A percentile compares a stretch with the other conserved stretches of the same genome.
phyloP scores from a whole-genome alignment of 352 stramenopile genomes.

The Phytophthora tentaculata region DNA sequence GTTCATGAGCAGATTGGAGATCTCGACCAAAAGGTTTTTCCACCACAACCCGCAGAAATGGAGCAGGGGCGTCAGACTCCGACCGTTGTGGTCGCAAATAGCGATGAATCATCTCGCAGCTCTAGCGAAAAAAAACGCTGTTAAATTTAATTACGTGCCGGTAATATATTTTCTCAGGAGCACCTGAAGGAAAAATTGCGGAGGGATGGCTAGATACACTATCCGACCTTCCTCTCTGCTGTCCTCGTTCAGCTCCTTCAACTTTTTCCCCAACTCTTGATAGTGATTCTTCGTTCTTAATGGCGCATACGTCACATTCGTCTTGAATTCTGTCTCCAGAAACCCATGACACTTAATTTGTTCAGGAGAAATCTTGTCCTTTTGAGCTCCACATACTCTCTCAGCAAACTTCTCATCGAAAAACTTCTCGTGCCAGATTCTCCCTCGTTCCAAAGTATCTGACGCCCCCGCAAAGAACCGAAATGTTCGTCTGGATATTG shows the following conservation, averaged over 20 bases:
- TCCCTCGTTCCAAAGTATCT: constrained; percentile 31
- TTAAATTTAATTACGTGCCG: too few species aligned
- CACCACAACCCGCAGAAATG: constrained; percentile 76
- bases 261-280: constrained; percentile 16
- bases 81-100: constrained; percentile 32
- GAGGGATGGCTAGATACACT: constrained; percentile 84
- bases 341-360: constrained; percentile 39
- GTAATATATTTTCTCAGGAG: too few species aligned
- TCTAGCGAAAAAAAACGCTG: constrained; percentile 29
- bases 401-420: constrained; percentile 41
- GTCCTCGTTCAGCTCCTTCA: too few species aligned
- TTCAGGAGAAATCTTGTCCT: constrained; percentile 1
- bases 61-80: not conserved
- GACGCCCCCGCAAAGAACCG: constrained; percentile 58
- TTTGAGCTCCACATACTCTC: constrained; percentile 44
- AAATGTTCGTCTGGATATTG: constrained; percentile 12
- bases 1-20: constrained; percentile 46
- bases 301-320: constrained; percentile 52
- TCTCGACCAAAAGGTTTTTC: constrained; percentile 86
- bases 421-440: constrained; percentile 42
- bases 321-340: constrained; percentile 41
- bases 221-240: constrained; percentile 53
- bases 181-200: constrained; percentile 68
- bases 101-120: constrained; percentile 37
- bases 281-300: constrained; percentile 49